phyloP scores from a whole-genome alignment of 768 basidiomycete species.

The Chalciporus sphaerocephalus region DNA sequence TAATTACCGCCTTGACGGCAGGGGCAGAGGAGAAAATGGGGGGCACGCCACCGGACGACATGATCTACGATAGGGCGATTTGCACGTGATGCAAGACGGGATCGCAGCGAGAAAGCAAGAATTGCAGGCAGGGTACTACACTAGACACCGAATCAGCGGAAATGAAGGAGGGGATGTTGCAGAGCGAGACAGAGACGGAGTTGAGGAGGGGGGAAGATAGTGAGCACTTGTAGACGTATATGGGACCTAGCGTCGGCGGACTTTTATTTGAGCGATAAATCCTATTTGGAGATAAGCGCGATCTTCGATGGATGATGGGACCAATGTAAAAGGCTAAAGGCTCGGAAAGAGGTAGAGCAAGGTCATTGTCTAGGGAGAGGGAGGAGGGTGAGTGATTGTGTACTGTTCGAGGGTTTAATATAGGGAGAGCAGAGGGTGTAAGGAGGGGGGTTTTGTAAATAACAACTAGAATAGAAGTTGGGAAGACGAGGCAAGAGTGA shows the following conservation, averaged over 20 bases:
- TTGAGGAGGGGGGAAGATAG: conserved; percentile 1
- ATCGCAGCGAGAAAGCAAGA: neutral
- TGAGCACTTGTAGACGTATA: conserved; percentile 12
- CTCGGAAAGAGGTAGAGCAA: neutral
- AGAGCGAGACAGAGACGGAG: neutral
- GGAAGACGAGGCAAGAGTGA: neutral
- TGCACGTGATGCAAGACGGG: conserved; percentile 11
- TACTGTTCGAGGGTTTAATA: neutral
- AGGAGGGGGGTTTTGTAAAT: neutral
- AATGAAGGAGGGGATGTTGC: conserved; percentile 4
- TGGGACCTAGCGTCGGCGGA: conserved; percentile 11
- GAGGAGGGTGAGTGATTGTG: neutral
- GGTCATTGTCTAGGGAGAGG: neutral
- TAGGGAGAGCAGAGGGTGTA: neutral
- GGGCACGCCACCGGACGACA: conserved; percentile 7
- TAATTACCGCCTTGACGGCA: conserved; percentile 22
- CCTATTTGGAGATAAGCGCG: conserved; percentile 1
- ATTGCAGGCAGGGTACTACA: neutral
- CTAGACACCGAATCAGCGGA: conserved; percentile 5
- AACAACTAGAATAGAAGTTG: neutral
- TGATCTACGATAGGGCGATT: conserved; percentile 12
- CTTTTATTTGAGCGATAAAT: conserved; percentile 13
- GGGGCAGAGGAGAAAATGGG: conserved; percentile 22
- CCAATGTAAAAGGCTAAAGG: conserved; percentile 5
- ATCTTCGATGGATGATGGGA: conserved; percentile 2